A percentile compares a stretch with the other conserved stretches of the same genome.
Conservation (phyloP, 164 flowering plant genomes). For the Nymphaea thermarum region DNA sequence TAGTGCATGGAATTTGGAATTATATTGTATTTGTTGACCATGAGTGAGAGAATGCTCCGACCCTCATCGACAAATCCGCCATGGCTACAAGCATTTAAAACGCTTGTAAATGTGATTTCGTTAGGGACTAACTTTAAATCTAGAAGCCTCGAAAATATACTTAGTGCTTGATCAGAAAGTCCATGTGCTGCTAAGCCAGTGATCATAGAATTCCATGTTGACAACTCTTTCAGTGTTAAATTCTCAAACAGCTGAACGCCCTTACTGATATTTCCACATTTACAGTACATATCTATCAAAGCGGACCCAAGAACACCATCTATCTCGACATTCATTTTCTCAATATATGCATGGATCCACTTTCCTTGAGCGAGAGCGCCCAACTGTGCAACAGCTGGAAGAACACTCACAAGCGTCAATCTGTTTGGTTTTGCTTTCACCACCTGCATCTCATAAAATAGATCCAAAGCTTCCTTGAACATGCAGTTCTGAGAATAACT, state of each 20-base stretch:
- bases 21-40: constrained; percentile 19
- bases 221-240: constrained; percentile 15
- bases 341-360: constrained; percentile 32
- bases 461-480: constrained; percentile 13
- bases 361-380: constrained; percentile 43
- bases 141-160: constrained; percentile 22
- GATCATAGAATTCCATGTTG: constrained; percentile 42
- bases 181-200: constrained; percentile 42
- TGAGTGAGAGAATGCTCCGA: constrained; percentile 20
- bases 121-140: constrained; percentile 32
- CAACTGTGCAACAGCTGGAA: constrained; percentile 36
- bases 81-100: constrained; percentile 41
- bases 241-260: constrained; percentile 23
- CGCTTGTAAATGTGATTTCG: constrained; percentile 27
- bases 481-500: constrained; percentile 6
- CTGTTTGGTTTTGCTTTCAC: constrained; percentile 26
- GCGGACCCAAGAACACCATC: constrained; percentile 29
- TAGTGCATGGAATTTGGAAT: constrained; percentile 35
- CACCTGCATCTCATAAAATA: constrained; percentile 33
- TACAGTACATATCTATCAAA: constrained; percentile 44
- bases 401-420: constrained; percentile 18
- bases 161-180: constrained; percentile 34
- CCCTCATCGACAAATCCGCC: constrained; percentile 40
- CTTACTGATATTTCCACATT: constrained; percentile 34
- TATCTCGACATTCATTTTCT: constrained; percentile 16